Evolutionary conservation across 140 eudicot genomes (phyloP).

Genomic region (Flaveria floridana): DNA sequence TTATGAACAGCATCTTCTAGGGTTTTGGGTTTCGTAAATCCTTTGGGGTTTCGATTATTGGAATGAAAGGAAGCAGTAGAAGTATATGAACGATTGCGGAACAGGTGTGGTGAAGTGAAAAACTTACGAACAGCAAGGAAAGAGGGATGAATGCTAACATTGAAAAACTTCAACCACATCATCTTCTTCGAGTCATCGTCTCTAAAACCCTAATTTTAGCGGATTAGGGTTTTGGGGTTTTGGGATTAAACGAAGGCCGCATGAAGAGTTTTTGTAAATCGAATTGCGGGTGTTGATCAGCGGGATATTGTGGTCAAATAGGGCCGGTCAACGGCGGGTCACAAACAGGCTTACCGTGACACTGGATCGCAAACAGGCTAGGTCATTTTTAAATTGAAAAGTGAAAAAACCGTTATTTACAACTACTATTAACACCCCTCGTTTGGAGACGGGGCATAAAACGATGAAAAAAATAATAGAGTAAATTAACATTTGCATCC

Average conservation of each 20-base stretch:
- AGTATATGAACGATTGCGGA: slow-evolving; percentile 19
- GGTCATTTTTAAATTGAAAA: too few species aligned
- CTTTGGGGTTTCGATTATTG: slow-evolving; percentile 15
- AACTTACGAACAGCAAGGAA: slow-evolving; percentile 17
- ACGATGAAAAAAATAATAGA: too few species aligned
- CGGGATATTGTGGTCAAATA: too few species aligned
- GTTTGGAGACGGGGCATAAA: too few species aligned
- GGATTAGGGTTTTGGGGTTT: too few species aligned
- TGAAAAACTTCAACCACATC: slow-evolving; percentile 1
- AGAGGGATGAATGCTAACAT: slow-evolving; percentile 15
- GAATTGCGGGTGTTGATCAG: neutral
- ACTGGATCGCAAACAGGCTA: too few species aligned
- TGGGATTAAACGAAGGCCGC: too few species aligned
- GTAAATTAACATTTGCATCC: too few species aligned
- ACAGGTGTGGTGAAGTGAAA: slow-evolving; percentile 14
- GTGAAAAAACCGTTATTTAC: too few species aligned
- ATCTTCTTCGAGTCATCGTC: slow-evolving; percentile 13
- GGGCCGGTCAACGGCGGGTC: too few species aligned
- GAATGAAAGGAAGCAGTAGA: slow-evolving; percentile 29
- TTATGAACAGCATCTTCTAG: slow-evolving; percentile 33
- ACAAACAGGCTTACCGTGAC: too few species aligned
- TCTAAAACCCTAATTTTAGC: slow-evolving; percentile 24
- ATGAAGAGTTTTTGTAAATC: neutral
- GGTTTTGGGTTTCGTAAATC: slow-evolving; percentile 8
- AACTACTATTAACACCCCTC: too few species aligned